phyloP scores from a whole-genome alignment of 176 grass and related monocot genomes.

The Oryza meyeriana region DNA sequence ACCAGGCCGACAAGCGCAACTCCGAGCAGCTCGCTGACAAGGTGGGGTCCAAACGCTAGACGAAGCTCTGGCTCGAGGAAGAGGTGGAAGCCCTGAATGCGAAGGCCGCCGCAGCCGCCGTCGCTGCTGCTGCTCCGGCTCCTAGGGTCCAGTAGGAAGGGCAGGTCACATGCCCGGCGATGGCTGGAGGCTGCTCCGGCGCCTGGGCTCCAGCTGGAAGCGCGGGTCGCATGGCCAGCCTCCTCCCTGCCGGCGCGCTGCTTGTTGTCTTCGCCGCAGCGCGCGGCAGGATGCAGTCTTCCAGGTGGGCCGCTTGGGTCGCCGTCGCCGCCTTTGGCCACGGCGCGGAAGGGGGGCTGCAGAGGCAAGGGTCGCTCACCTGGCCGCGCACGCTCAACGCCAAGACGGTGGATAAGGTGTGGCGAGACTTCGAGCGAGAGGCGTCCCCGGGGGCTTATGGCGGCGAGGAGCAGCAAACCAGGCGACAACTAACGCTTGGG shows the following conservation, averaged over 20 bases:
- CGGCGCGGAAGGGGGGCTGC: no score
- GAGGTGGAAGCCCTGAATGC: conserved; percentile 35
- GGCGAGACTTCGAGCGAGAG: no score
- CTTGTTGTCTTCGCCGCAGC: conserved; percentile 66
- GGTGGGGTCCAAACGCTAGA: conserved; percentile 24
- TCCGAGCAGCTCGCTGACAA: not conserved
- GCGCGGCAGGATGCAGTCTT: conserved; percentile 70
- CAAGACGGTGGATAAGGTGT: no score
- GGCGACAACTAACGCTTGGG: no score
- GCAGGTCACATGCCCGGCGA: no score
- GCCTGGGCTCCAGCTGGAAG: not conserved
- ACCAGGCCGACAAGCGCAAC: not conserved
- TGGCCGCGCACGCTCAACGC: no score
- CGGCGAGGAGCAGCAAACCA: no score
- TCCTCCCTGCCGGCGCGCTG: conserved; percentile 63
- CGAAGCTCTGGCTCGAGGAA: conserved; percentile 42
- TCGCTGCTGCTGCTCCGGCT: no score
- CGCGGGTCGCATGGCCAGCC: conserved; percentile 44
- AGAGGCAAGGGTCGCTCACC: no score
- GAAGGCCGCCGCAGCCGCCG: conserved; percentile 14
- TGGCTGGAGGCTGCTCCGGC: not conserved
- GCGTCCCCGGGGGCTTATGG: no score
- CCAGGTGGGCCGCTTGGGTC: conserved; percentile 60
- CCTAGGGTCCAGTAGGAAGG: no score
- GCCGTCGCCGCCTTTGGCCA: conserved; percentile 61